Evolutionary conservation across 108 stramenopile genomes (phyloP).

Genomic region (Discostella stelligeroides): DNA sequence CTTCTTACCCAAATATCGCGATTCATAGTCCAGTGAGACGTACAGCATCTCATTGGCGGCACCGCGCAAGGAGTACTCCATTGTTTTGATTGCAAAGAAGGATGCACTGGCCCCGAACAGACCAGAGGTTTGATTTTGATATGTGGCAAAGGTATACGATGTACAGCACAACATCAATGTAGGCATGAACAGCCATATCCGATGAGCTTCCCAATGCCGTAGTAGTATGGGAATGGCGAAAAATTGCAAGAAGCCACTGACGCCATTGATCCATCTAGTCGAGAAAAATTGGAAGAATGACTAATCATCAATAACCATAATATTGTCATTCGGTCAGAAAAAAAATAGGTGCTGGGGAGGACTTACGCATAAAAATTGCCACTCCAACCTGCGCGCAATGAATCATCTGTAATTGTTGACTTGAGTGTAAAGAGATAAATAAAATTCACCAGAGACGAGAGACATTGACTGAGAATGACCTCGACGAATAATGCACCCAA

Average conservation of each 20-base stretch:
- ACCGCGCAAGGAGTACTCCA: conserved; percentile 63
- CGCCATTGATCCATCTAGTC: conserved; percentile 63
- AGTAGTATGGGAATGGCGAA: conserved; percentile 51
- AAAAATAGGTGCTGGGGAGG: too few species aligned
- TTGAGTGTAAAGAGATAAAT: conserved; percentile 59
- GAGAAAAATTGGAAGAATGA: too few species aligned
- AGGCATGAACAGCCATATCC: conserved; percentile 61
- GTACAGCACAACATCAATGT: conserved; percentile 50
- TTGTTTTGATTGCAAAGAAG: conserved; percentile 57
- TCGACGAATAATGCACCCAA: conserved; percentile 57
- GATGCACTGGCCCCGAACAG: conserved; percentile 43
- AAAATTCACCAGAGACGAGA: conserved; percentile 58
- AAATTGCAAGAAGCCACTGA: conserved; percentile 63
- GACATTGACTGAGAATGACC: conserved; percentile 57
- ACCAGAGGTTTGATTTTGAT: conserved; percentile 20
- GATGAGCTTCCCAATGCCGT: conserved; percentile 33
- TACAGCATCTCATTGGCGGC: conserved; percentile 63
- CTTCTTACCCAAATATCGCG: conserved; percentile 64
- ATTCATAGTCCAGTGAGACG: conserved; percentile 64
- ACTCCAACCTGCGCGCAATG: conserved; percentile 56
- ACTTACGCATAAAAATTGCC: conserved; percentile 58
- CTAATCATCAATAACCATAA: too few species aligned
- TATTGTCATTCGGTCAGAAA: too few species aligned
- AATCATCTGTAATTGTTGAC: conserved; percentile 53
- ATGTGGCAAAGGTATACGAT: conserved; percentile 32